These are phyloP conservation scores for Musa itinerans DNA, from an alignment of 176 grass and related monocot genomes.

Conservation along the genomic window DNA sequence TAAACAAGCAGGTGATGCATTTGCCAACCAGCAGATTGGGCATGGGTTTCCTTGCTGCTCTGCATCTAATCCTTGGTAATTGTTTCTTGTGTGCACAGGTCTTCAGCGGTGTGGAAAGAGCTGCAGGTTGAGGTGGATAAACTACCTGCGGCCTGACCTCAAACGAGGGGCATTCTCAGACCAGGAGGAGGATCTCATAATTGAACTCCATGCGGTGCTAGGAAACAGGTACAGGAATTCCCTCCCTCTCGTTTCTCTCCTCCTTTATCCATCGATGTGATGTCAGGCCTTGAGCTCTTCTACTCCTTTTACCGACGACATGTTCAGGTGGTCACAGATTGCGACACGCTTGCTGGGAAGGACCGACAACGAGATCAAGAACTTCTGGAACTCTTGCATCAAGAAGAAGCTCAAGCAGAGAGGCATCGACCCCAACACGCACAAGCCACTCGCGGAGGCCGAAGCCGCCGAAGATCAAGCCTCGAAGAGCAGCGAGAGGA, in stretches of 20 bases:
- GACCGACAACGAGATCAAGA: slow-evolving; percentile 21
- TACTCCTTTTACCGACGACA: not conserved
- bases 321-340: slow-evolving; percentile 16
- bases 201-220: slow-evolving; percentile 16
- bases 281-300: not conserved
- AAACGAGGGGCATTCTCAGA: slow-evolving; percentile 8
- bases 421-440: slow-evolving; percentile 18
- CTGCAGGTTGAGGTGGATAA: slow-evolving; percentile 17
- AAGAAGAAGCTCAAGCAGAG: slow-evolving; percentile 20
- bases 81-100: not conserved
- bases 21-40: not conserved
- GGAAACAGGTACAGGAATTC: slow-evolving; percentile 3
- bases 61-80: not conserved
- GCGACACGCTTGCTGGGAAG: slow-evolving; percentile 12
- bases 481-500: not conserved
- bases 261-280: not conserved
- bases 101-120: slow-evolving; percentile 15
- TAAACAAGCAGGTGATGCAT: slow-evolving; percentile 16
- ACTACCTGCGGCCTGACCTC: slow-evolving; percentile 15
- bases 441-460: slow-evolving; percentile 2
- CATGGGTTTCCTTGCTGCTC: not conserved
- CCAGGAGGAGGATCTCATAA: slow-evolving; percentile 12
- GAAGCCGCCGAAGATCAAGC: not conserved
- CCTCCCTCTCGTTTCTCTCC: not conserved
- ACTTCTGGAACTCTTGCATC: slow-evolving; percentile 20